A percentile compares a stretch with the other conserved stretches of the same genome.
phyloP scores from a whole-genome alignment of 2,329 filamentous ascomycete species.

The Plenodomus tracheiphilus region DNA sequence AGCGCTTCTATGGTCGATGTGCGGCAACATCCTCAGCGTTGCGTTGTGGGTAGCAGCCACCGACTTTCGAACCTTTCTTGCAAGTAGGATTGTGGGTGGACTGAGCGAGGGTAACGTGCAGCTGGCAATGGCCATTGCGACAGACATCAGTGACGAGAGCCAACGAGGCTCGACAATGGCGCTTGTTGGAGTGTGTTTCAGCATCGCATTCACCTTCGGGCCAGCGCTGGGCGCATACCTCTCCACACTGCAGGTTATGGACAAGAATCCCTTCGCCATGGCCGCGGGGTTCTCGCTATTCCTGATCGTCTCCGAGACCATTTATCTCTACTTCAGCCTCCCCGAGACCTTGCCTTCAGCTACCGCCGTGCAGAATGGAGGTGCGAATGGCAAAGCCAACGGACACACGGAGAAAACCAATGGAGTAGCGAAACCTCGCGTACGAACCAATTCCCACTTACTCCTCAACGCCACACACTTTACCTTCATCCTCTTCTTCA shows the following conservation, averaged over 20 bases:
- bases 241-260: constrained; percentile 74
- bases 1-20: constrained; percentile 88
- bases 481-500: constrained; percentile 93
- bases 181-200: constrained; percentile 93
- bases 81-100: constrained; percentile 89
- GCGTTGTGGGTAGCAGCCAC: constrained; percentile 91
- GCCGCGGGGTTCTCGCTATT: constrained; percentile 86
- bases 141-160: constrained; percentile 87
- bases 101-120: constrained; percentile 97
- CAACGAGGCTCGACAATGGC: constrained; percentile 92
- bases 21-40: constrained; percentile 89
- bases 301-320: constrained; percentile 82
- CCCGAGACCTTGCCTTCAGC: constrained; percentile 78
- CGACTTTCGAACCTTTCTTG: constrained; percentile 93
- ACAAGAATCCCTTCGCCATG: constrained; percentile 89
- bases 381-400: constrained; percentile 24
- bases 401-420: constrained; percentile 19
- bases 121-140: constrained; percentile 92
- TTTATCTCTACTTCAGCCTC: constrained; percentile 81
- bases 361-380: constrained; percentile 20
- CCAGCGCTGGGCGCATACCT: constrained; percentile 89
- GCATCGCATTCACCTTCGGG: constrained; percentile 94
- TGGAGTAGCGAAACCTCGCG: constrained; percentile 22
- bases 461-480: constrained; percentile 86
- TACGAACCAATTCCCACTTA: constrained; percentile 77